Evolutionary conservation across 768 basidiomycete species (phyloP).

Genomic region (Tricholomella constricta): DNA sequence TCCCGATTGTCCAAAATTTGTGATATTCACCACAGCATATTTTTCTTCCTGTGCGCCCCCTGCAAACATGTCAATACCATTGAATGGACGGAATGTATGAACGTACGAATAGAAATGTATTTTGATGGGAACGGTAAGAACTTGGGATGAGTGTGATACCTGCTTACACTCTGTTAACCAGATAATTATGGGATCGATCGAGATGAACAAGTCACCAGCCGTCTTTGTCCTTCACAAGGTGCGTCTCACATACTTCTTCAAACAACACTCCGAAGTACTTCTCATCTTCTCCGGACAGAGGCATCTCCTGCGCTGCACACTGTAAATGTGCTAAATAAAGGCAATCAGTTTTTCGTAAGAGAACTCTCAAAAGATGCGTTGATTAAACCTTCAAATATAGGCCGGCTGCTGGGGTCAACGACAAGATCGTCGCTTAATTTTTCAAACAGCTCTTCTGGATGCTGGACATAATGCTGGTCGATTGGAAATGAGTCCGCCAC

Average conservation of each 20-base stretch:
- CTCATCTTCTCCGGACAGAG: conserved; percentile 63
- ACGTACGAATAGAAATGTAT: conserved; percentile 66
- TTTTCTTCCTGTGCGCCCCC: conserved; percentile 75
- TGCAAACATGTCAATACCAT: conserved; percentile 16
- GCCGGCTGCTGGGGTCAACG: conserved; percentile 71
- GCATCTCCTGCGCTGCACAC: conserved; percentile 88
- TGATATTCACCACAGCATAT: conserved; percentile 73
- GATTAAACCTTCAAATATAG: conserved; percentile 65
- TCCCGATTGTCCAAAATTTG: conserved; percentile 36
- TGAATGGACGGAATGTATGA: not conserved
- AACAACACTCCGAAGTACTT: conserved; percentile 71
- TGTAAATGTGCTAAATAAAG: conserved; percentile 68
- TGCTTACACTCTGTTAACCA: conserved; percentile 24
- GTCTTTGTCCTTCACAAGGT: conserved; percentile 68
- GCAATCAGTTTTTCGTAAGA: not conserved
- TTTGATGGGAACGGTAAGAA: conserved; percentile 77
- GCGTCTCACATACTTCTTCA: conserved; percentile 58
- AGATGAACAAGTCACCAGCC: conserved; percentile 59
- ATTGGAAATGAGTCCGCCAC: conserved; percentile 70
- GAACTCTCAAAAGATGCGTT: not conserved
- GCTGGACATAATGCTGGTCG: conserved; percentile 71
- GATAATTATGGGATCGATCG: not conserved
- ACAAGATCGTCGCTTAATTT: conserved; percentile 61
- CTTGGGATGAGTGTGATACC: conserved; percentile 83
- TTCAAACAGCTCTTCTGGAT: conserved; percentile 73